Conservation (phyloP, 352 stramenopile genomes). For the Pythium pyrilobum region DNA sequence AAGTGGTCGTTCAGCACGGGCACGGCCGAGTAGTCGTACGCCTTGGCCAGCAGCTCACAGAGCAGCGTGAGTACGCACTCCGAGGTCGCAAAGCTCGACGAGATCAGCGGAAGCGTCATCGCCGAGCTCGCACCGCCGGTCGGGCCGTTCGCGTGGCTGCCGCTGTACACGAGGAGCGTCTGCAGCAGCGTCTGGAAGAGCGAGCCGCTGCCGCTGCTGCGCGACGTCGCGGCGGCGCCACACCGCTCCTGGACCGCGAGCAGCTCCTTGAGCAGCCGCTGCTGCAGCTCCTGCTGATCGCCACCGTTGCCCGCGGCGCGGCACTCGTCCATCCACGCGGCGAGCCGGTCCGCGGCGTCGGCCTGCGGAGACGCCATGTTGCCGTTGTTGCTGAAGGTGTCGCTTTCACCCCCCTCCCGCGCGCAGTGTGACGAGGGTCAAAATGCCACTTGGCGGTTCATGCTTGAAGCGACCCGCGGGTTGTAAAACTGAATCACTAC, state of each 20-base stretch:
- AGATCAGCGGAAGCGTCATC: slow-evolving; percentile 49
- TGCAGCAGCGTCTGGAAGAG: slow-evolving; percentile 66
- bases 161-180: slow-evolving; percentile 65
- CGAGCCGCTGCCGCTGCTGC: slow-evolving; percentile 1
- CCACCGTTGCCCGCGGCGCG: slow-evolving; percentile 6
- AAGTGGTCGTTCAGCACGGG: slow-evolving; percentile 52
- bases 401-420: not conserved
- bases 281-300: slow-evolving; percentile 20
- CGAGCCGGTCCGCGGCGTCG: slow-evolving; percentile 17
- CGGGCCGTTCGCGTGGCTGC: slow-evolving; percentile 28
- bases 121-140: slow-evolving; percentile 23
- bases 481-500: not conserved
- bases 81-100: slow-evolving; percentile 42
- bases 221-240: slow-evolving; percentile 17
- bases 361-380: slow-evolving; percentile 11
- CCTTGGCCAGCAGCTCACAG: slow-evolving; percentile 61
- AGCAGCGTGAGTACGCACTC: slow-evolving; percentile 66
- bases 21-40: slow-evolving; percentile 69
- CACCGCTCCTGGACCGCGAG: slow-evolving; percentile 53
- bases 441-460: slow-evolving; percentile 17
- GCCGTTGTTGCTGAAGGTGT: not conserved
- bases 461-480: slow-evolving; percentile 16
- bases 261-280: slow-evolving; percentile 35
- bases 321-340: slow-evolving; percentile 23
- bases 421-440: too few relatives aligned